Base-by-base conservation (phyloP, 345 rosid species). In the Bruguiera parviflora region DNA sequence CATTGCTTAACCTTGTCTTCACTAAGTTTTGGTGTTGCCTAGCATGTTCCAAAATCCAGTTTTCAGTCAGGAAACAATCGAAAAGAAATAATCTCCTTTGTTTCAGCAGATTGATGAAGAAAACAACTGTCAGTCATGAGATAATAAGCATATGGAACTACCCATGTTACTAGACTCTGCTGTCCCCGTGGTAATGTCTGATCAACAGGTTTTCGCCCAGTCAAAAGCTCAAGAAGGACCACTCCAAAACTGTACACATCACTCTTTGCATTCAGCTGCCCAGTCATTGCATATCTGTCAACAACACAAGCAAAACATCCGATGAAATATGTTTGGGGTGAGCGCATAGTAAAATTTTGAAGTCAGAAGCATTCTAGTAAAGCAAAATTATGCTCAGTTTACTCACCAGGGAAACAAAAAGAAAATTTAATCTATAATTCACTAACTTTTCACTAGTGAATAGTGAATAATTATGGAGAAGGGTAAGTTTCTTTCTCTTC, bases 1-100 rank as follows among this genome's bases (percentile, higher is more conserved):
- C 96, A 95, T 60, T 92, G 99, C 79, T 81, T 86, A 61, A 90
- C 94, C 74, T 90, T 90, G 86, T 95, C 96, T 80, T 92, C 96
- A 57, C 96, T 86, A 33, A 95, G 90, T 76, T 86, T 92, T 65
- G 99, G 98, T 58, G 97, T 82, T 31, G 98, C 98, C 97, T 95
- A 73, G 56, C 61, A 29, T 57, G 39, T 66, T 51, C 51, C 49
- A 64, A 52, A 61, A 60, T 22, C 11, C n/a, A 32, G n/a, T 8
- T 5, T 71, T 63, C 47, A 78, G 65, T 21, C 13, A 57, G 8
- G 64, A 55, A 16, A 16, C 16, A 46, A n/a, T 46, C 18, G 10
- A 33, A 63, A 22, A 27, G 49, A 58, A 20, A 58, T 15, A 15
- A 1, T 21, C 20, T 49, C 32, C 15, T 32, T 35, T 1, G 25